A percentile compares a stretch with the other conserved stretches of the same genome.
Evolutionary conservation across 352 stramenopile genomes (phyloP).

Genomic region (Phytophthora europaea): DNA sequence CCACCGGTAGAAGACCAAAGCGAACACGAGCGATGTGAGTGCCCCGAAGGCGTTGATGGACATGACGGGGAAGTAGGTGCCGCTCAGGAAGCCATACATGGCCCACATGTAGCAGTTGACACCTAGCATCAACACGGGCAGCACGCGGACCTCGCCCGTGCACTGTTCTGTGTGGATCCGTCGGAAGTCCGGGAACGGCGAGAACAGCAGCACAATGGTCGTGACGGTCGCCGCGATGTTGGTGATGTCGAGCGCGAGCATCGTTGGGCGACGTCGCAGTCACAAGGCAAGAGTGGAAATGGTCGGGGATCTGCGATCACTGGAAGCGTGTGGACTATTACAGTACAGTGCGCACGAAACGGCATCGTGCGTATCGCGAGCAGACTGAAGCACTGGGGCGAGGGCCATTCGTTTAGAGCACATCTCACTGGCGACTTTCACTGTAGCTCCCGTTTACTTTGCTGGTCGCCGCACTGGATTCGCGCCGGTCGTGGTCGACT

Average conservation of each 20-base stretch:
- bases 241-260: slow-evolving; percentile 33
- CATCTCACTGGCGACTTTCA: slow-evolving; percentile 35
- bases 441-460: slow-evolving; percentile 32
- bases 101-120: slow-evolving; percentile 48
- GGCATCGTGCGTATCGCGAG: not conserved
- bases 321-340: not conserved
- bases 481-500: not conserved
- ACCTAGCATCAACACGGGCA: slow-evolving; percentile 40
- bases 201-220: slow-evolving; percentile 38
- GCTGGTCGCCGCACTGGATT: slow-evolving; percentile 7
- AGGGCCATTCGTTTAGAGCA: slow-evolving; percentile 33
- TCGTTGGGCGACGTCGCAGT: not conserved
- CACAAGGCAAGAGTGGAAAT: slow-evolving; percentile 13
- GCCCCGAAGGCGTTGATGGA: slow-evolving; percentile 39
- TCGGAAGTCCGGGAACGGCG: slow-evolving; percentile 40
- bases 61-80: slow-evolving; percentile 41
- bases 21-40: slow-evolving; percentile 39
- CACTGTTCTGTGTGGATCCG: slow-evolving; percentile 39
- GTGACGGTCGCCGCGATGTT: slow-evolving; percentile 35
- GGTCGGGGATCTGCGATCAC: slow-evolving; percentile 2
- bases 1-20: slow-evolving; percentile 43
- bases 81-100: slow-evolving; percentile 38
- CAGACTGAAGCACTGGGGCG: slow-evolving; percentile 5
- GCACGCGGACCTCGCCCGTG: slow-evolving; percentile 39
- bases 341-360: not conserved